Conservation (phyloP, 2,329 filamentous ascomycete species). For the Tricladium varicosporioides region DNA sequence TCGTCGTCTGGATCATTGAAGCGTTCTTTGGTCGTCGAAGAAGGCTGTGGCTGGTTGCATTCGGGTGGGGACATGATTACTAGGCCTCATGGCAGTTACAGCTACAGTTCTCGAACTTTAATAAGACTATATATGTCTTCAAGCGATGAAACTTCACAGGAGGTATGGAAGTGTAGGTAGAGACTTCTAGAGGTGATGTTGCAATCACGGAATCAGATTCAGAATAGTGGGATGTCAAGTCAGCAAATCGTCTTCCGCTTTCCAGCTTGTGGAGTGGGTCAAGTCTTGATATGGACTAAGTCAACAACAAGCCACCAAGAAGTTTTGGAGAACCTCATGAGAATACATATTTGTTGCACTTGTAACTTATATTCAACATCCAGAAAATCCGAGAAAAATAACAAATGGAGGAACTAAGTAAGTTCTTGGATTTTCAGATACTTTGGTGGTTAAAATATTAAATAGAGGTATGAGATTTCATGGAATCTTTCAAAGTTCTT, state of each 20-base stretch:
- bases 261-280: background rate
- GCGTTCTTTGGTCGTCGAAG: slow-evolving; percentile 1
- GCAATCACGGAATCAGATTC: background rate
- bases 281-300: background rate
- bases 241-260: background rate
- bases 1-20: slow-evolving; percentile 23
- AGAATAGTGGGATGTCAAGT: background rate
- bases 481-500: background rate
- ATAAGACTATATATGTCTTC: no score
- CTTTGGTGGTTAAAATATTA: no score
- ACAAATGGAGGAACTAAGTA: background rate
- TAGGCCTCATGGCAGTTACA: slow-evolving; percentile 19
- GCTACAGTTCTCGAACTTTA: no score
- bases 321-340: background rate
- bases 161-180: no score
- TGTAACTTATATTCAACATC: background rate
- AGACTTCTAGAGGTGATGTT: background rate
- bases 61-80: slow-evolving; percentile 17
- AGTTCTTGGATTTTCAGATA: no score
- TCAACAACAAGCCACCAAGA: background rate
- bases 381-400: no score
- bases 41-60: slow-evolving; percentile 10
- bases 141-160: no score
- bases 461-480: background rate
- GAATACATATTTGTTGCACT: background rate